Base-by-base conservation (phyloP, 805 yeast genomes). In the Candida ascalaphidarum region DNA sequence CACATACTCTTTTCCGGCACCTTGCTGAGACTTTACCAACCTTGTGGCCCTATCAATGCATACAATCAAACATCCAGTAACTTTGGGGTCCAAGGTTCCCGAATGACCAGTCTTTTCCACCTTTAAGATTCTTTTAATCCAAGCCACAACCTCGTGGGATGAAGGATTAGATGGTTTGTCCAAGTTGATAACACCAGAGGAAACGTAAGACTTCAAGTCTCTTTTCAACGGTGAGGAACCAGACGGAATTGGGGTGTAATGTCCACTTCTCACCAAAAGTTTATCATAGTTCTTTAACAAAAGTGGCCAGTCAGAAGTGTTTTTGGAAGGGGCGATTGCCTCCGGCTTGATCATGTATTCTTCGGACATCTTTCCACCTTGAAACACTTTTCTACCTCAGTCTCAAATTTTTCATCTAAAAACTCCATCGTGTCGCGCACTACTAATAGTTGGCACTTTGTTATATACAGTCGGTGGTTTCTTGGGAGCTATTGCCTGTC, bases 1-100 rank as follows among this genome's bases (percentile, higher is more conserved):
- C 31, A 92, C 98, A 65, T 92, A 92, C 77, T 92, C 98, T 61
- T 92, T 92, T 73, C 98, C 98, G 26, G 98, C 98, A 67, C 97
- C 97, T 64, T 92, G 98, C 68, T 92, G 98, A 31, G 96, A 84
- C 63, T 92, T 92, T 44, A 92, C 98, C 53, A 92, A 72, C 65
- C 98, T 79, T 32, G 98, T 92, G 34, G 98, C 98, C 58, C 96
- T 78, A 63, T 92, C 98, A 43, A 92, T 74, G 74, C 98, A 92
- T 37, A 92, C 98, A 58, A 92, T 92, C 57, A 92, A 71, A 71
- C 98, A 92, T 43, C 98, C 98, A 27, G 98, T 92, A 51, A 92
- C 98, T 61, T 84, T 84, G 41, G 98, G 98, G 69, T 92, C 98
- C 58, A 92, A 73, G 41, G 98, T 92, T 67, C 98, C 98, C 30